These are phyloP conservation scores for Pittosporum tobira DNA, from an alignment of 129 eudicot genomes.

Conservation along the genomic window DNA sequence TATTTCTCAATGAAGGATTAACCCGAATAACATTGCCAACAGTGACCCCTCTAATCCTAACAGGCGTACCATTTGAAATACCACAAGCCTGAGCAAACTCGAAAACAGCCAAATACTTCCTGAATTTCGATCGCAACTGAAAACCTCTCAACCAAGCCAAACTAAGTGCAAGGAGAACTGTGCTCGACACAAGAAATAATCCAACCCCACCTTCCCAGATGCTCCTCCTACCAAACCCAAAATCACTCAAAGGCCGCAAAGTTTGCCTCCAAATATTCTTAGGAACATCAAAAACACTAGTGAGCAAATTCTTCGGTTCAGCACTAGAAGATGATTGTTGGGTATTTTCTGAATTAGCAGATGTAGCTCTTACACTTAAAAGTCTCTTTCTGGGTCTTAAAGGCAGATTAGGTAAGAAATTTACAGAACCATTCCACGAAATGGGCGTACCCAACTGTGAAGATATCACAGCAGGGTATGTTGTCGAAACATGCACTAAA, in stretches of 20 bases:
- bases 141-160: constrained; percentile 74
- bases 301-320: constrained; percentile 34
- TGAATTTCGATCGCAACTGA: constrained; percentile 64
- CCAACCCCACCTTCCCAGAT: constrained; percentile 99
- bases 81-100: constrained; percentile 90
- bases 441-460: constrained; percentile 24
- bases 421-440: constrained; percentile 20
- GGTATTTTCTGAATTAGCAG: constrained; percentile 33
- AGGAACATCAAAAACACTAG: constrained; percentile 49
- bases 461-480: constrained; percentile 31
- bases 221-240: constrained; percentile 81
- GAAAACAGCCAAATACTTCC: constrained; percentile 67
- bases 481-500: constrained; percentile 28
- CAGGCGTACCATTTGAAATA: constrained; percentile 73
- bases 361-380: constrained; percentile 26
- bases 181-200: constrained; percentile 67
- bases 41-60: constrained; percentile 80
- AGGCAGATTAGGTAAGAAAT: constrained; percentile 28
- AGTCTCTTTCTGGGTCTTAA: constrained; percentile 25
- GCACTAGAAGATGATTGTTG: constrained; percentile 36
- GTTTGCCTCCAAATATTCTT: constrained; percentile 60
- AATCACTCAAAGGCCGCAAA: constrained; percentile 66
- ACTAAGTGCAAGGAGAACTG: constrained; percentile 56
- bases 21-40: constrained; percentile 84
- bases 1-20: constrained; percentile 63